Evolutionary conservation across 2,329 filamentous ascomycete genomes (phyloP), one percentile per base, ranked within the genome.

Genomic region (Talaromyces sp.): DNA sequence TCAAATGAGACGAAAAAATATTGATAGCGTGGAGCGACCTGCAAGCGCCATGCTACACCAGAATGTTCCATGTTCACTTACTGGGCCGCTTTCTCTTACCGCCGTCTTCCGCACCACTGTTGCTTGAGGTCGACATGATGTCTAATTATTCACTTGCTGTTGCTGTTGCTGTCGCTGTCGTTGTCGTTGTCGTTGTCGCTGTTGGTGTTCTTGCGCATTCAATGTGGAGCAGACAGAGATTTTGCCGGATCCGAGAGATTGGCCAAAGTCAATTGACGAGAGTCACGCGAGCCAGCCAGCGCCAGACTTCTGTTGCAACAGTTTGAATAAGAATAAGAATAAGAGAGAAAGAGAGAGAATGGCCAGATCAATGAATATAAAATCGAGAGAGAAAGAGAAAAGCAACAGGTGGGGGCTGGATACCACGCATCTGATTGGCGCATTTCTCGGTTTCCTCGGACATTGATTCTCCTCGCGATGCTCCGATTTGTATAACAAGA

Each of bases 71-170:
- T 33, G 21, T 25, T 28, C 25, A 74, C 72, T 63, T 70, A 74
- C 72, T 72, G 61, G 72, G 69, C 61, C 72, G 65, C 65, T 74
- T 74, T 65, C 72, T 68, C 64, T 74, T 74, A 39, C 71, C 71
- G 53, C 57, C 53, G 7, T 59, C 57, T 48, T 59, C 57, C n/a
- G 57, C 45, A 37, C 52, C 43, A 31, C 57, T 59, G 52, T 54
- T 59, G 46, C 53, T 56, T 25, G 62, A 48, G 41, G 72, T 69
- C 13, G 71, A 72, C 71, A 73, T 74, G 59, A 54, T 48, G 41
- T 31, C 22, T 7, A 9, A 45, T 54, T n/a, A 15, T 25, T 46
- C 9, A 17, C 22, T 22, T n/a, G 39, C 39, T 36, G 31, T 17
- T n/a, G 19, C 3, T 19, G 31, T 53, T 8, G 36, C 9, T 39